Base-by-base conservation (phyloP, 2,329 filamentous ascomycete species). In the Emergomyces africanus region DNA sequence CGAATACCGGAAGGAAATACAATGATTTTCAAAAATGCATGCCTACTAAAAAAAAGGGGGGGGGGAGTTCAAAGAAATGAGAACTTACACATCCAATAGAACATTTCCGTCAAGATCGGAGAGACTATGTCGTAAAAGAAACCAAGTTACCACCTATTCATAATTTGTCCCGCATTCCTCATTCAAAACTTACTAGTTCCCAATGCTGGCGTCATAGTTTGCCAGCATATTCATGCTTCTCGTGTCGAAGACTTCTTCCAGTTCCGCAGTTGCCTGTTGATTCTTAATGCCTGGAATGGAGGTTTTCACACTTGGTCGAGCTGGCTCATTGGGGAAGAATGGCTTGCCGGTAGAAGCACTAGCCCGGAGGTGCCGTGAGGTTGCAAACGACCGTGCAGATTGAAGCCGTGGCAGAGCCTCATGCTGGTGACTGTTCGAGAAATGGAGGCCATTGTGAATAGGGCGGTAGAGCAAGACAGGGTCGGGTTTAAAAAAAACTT, bases 181-280 rank as follows among this genome's bases (percentile, higher is more conserved):
- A n/a, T n/a, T n/a, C n/a, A n/a, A 20, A 23, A 61, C 75, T 37
- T 75, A 79, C 78, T 95, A 95, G 78, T 95, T 95, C 68, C 90
- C 90, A 61, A 79, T 75, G 66, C 85, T 88, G 74, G 85, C 83
- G 64, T 80, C 79, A 74, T 89, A 92, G 74, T 91, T 86, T 61
- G 81, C 81, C 67, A 91, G 78, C 84, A 90, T 88, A 78, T 94
- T 95, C 77, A 92, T 76, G 74, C 86, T 90, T 62, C 90, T 82
- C 5, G 88, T 92, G 72, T 95, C 90, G 69, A 94, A 95, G 61
- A 95, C 87, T 69, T 85, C 78, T 74, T 87, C 78, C 63, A 95
- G 81, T 71, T 89, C 83, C 62, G 83, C 78, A 63, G 88, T 84
- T 56, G 82, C 81, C 66, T 83, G 81, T 76, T 84, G 80, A 72